Conservation (phyloP, 2,329 filamentous ascomycete species). For the Sporothrix pallida region DNA sequence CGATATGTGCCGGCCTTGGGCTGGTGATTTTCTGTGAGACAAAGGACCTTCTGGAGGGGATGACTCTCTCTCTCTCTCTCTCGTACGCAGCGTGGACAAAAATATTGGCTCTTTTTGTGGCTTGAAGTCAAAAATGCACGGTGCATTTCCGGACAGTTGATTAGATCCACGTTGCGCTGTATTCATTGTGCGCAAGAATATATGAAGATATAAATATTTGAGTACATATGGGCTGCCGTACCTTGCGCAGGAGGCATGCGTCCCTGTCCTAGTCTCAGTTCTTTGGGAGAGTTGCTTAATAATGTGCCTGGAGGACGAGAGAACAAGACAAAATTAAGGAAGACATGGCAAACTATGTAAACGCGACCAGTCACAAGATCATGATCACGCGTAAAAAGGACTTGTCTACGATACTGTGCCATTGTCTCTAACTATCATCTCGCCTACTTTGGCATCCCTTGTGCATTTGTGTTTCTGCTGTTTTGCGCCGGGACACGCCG, state of each 20-base stretch:
- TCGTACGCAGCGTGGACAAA: not conserved
- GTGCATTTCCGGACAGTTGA: not conserved
- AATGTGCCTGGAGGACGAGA: not conserved
- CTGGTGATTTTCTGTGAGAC: constrained; percentile 1
- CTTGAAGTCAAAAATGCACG: not conserved
- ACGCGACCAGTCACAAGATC: not conserved
- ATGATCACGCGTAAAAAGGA: not conserved
- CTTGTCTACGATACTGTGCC: not conserved
- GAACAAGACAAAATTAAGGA: not conserved
- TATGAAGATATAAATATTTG: too few relatives aligned
- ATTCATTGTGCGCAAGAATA: constrained; percentile 4
- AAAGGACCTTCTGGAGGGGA: not conserved
- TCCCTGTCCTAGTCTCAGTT: too few relatives aligned
- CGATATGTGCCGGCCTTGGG: not conserved
- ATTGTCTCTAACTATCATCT: not conserved
- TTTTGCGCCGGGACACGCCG: constrained; percentile 17
- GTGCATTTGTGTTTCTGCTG: not conserved
- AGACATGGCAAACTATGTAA: not conserved
- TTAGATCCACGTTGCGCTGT: not conserved
- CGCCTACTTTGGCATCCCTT: not conserved
- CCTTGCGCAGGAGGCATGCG: too few relatives aligned
- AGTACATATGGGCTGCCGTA: too few relatives aligned
- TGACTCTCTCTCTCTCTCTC: not conserved
- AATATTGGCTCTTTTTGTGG: constrained; percentile 9
- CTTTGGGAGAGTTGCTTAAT: not conserved